These are phyloP conservation scores for Aspergillus luchuensis DNA, from an alignment of 2,329 filamentous ascomycete genomes.

Conservation along the genomic window DNA sequence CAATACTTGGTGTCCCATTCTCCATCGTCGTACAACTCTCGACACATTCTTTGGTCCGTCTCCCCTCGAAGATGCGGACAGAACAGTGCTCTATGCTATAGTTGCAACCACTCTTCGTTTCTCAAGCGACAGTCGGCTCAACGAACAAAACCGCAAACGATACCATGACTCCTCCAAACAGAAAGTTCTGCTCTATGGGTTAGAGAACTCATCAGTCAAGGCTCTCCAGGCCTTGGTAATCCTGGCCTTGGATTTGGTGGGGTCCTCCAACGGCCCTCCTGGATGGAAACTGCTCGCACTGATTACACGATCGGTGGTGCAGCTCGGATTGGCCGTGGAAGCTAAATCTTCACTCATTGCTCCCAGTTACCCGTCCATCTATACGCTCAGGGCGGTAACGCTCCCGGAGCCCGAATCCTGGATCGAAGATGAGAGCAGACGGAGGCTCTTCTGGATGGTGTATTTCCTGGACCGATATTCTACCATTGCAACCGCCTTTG, in stretches of 20 bases:
- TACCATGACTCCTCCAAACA: conserved; percentile 83
- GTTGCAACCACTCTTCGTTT: conserved; percentile 86
- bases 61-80: conserved; percentile 76
- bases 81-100: conserved; percentile 82
- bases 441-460: conserved; percentile 90
- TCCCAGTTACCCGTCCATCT: conserved; percentile 80
- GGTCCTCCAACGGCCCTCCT: conserved; percentile 84
- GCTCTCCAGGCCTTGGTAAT: conserved; percentile 86
- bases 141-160: conserved; percentile 68
- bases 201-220: conserved; percentile 88
- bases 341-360: conserved; percentile 76
- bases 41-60: conserved; percentile 79
- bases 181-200: conserved; percentile 80
- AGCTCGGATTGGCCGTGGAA: conserved; percentile 82
- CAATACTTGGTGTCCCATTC: conserved; percentile 83
- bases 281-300: conserved; percentile 90
- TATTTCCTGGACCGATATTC: conserved; percentile 89
- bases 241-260: conserved; percentile 79
- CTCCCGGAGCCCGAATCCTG: conserved; percentile 81
- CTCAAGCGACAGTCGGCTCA: conserved; percentile 74
- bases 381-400: conserved; percentile 82
- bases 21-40: conserved; percentile 81
- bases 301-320: conserved; percentile 85
- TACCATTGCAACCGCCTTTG: conserved; percentile 86
- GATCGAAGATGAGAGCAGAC: conserved; percentile 83